Conservation (phyloP, 352 stramenopile species). For the Pythium volutum region DNA sequence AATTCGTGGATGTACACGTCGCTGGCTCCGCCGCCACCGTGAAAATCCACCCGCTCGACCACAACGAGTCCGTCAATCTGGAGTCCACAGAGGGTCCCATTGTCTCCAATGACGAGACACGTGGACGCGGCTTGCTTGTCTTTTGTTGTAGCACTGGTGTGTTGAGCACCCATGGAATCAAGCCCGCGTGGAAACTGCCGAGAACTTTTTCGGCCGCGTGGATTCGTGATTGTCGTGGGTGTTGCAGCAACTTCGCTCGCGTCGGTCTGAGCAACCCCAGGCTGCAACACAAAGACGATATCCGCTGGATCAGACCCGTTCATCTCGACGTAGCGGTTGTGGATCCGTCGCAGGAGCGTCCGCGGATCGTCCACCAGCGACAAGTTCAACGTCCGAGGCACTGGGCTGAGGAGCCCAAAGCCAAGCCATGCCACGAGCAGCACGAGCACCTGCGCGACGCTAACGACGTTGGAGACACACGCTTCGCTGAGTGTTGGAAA, state of each 20-base stretch:
- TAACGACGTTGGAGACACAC: conserved; percentile 12
- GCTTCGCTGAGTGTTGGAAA: conserved; percentile 6
- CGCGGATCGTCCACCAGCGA: conserved; percentile 7
- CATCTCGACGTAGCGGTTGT: not conserved
- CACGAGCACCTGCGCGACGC: conserved; percentile 20
- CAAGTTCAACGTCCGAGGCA: not conserved
- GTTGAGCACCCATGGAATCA: not conserved
- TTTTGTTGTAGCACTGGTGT: not conserved
- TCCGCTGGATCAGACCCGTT: conserved; percentile 1
- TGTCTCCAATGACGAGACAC: conserved; percentile 7
- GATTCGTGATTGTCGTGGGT: not conserved
- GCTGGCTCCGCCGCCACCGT: not conserved
- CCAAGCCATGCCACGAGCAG: conserved; percentile 19
- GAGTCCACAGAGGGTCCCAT: conserved; percentile 25
- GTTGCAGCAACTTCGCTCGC: not conserved
- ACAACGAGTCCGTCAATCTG: conserved; percentile 38
- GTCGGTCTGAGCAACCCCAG: not conserved
- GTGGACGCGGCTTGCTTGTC: not conserved
- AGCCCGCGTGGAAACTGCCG: conserved; percentile 1
- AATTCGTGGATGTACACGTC: conserved; percentile 29
- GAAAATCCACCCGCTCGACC: conserved; percentile 17
- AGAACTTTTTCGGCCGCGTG: not conserved
- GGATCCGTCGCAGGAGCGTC: not conserved
- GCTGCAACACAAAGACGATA: conserved; percentile 3
- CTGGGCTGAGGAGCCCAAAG: conserved; percentile 1